These are phyloP conservation scores for Eucalyptus brandiana DNA, from an alignment of 345 rosid genomes.

Conservation along the genomic window DNA sequence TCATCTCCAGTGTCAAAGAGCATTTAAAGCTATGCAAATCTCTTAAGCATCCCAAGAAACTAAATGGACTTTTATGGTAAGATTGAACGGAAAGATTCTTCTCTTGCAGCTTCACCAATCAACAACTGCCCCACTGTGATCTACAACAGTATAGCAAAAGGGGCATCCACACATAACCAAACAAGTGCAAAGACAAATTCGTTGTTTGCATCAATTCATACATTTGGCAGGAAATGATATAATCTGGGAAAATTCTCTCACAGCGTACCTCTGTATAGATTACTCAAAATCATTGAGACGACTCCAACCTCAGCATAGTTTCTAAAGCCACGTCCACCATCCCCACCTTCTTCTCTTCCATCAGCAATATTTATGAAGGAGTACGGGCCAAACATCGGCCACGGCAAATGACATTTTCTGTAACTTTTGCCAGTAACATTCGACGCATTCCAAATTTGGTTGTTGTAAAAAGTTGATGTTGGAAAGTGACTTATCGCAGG, in stretches of 20 bases:
- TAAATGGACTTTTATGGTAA: not conserved
- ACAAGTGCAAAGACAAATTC: not conserved
- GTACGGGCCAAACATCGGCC: not conserved
- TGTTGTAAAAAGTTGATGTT: not conserved
- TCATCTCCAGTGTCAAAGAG: not conserved
- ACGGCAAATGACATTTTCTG: not conserved
- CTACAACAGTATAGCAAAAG: not conserved
- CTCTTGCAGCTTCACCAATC: not conserved
- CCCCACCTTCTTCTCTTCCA: not conserved
- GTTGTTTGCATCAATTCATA: not conserved
- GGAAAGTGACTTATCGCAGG: not conserved
- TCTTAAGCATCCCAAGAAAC: not conserved
- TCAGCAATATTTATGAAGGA: not conserved
- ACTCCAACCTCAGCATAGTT: not conserved
- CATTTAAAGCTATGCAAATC: not conserved
- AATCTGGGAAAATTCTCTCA: not conserved
- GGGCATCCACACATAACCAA: not conserved
- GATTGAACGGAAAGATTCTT: not conserved
- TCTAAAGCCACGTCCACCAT: not conserved
- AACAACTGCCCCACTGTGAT: not conserved
- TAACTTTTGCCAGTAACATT: not conserved
- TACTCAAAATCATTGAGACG: not conserved
- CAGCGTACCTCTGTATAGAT: not conserved
- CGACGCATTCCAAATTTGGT: not conserved
- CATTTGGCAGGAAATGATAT: not conserved